Conservation (phyloP, 2,329 filamentous ascomycete species). For the Xylariaceae sp. region DNA sequence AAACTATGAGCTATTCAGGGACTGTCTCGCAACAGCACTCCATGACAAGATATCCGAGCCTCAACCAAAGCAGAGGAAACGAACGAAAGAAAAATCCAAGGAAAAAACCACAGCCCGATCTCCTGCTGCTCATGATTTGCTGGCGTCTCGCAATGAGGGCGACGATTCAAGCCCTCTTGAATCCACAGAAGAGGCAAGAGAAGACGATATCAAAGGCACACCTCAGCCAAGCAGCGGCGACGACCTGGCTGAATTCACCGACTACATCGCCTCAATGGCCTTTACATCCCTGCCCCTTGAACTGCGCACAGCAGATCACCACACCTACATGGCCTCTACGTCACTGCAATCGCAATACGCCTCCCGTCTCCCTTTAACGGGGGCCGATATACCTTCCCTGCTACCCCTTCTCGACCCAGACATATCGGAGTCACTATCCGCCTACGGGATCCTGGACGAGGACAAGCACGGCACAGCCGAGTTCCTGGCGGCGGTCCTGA, state of each 20-base stretch:
- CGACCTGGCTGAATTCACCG: constrained; percentile 73
- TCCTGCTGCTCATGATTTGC: neutral
- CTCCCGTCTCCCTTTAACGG: constrained; percentile 51
- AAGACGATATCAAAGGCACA: too few relatives aligned
- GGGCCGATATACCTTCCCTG: constrained; percentile 43
- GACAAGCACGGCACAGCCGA: constrained; percentile 39
- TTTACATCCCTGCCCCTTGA: constrained; percentile 59
- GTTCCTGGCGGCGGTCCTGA: constrained; percentile 60
- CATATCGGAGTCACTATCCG: constrained; percentile 60
- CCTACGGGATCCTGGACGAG: constrained; percentile 58
- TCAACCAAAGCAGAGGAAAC: constrained; percentile 41
- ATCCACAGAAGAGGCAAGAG: constrained; percentile 1
- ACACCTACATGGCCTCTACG: constrained; percentile 44
- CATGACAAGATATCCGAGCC: constrained; percentile 52
- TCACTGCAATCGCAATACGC: constrained; percentile 51
- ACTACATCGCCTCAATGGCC: constrained; percentile 67
- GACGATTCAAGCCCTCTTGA: neutral
- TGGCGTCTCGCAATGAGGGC: neutral
- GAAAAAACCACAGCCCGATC: constrained; percentile 15
- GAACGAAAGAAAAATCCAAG: constrained; percentile 34
- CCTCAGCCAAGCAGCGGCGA: too few relatives aligned
- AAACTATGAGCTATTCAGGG: constrained; percentile 67
- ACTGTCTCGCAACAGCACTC: constrained; percentile 65
- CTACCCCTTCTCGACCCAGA: constrained; percentile 51
- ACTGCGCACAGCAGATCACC: constrained; percentile 58